Percentiles rank a stretch among this genome's conserved stretches.
Evolutionary conservation across 1,284 basidiomycete genomes (phyloP).

Genomic region (Singerocomus inundabilis): DNA sequence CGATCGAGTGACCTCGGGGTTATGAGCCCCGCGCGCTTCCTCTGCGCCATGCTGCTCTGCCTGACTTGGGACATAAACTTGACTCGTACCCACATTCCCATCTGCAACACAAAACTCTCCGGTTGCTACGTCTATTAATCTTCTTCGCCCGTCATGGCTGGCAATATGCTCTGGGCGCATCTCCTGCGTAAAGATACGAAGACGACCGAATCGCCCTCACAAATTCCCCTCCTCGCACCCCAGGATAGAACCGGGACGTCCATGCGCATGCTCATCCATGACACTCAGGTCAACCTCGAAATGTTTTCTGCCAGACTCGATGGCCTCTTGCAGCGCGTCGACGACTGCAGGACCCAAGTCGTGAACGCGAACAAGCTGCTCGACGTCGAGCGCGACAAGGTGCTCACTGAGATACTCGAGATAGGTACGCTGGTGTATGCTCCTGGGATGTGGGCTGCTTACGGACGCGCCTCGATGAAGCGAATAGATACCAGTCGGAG

Average conservation of each 20-base stretch:
- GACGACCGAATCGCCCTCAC: slow-evolving; percentile 9
- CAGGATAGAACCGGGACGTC: slow-evolving; percentile 63
- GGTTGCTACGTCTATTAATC: too few relatives aligned
- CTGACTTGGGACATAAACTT: accelerated
- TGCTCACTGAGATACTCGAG: slow-evolving; percentile 45
- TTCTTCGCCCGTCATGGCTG: slow-evolving; percentile 8
- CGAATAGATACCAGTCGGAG: slow-evolving; percentile 58
- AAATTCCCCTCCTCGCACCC: slow-evolving; percentile 44
- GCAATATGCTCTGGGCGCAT: slow-evolving; percentile 48
- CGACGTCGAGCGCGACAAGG: slow-evolving; percentile 43
- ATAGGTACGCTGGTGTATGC: slow-evolving; percentile 34
- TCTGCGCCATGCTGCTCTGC: slow-evolving; percentile 39
- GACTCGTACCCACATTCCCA: too few relatives aligned
- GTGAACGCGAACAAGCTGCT: slow-evolving; percentile 44
- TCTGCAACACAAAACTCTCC: too few relatives aligned
- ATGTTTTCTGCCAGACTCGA: slow-evolving; percentile 53
- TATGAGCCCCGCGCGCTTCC: slow-evolving; percentile 43
- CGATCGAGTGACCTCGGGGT: slow-evolving; percentile 41
- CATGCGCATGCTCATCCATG: slow-evolving; percentile 64
- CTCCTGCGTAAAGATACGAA: slow-evolving; percentile 43
- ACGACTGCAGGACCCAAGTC: slow-evolving; percentile 43
- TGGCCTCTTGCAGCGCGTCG: slow-evolving; percentile 41
- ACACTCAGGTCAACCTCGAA: slow-evolving; percentile 64
- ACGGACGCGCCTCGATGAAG: slow-evolving; percentile 37
- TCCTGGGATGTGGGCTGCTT: background rate